Evolutionary conservation across 2,329 filamentous ascomycete genomes (phyloP).

Genomic region (Arthrobotrys entomopaga): DNA sequence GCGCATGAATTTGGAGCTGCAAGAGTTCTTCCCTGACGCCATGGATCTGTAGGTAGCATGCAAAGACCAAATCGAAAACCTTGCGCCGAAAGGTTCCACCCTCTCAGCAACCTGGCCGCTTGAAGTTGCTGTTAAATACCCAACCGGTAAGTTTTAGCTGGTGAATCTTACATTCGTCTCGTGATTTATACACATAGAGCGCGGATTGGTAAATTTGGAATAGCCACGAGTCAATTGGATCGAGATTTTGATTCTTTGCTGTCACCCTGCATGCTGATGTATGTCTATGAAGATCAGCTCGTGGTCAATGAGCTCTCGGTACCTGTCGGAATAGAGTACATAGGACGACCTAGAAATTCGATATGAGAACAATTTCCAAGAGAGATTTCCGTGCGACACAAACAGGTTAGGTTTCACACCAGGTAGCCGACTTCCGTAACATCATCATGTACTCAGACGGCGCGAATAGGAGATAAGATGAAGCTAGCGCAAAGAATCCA

Average conservation of each 20-base stretch:
- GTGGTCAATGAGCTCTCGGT: neutral
- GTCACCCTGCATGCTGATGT: conserved; percentile 12
- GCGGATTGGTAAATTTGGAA: no score
- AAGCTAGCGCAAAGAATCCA: no score
- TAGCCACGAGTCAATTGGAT: neutral
- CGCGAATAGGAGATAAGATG: no score
- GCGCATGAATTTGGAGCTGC: conserved; percentile 4
- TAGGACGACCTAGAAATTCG: neutral
- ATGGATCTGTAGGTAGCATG: neutral
- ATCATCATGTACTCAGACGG: no score
- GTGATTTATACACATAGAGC: no score
- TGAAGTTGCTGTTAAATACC: neutral
- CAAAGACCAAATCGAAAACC: conserved; percentile 3
- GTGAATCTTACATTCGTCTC: no score
- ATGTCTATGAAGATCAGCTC: conserved; percentile 1
- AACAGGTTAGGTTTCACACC: no score
- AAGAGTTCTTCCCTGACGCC: neutral
- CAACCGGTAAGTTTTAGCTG: neutral
- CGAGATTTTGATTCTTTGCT: neutral
- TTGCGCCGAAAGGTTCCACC: neutral
- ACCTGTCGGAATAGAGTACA: neutral
- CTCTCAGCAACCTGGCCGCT: neutral
- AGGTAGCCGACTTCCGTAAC: no score
- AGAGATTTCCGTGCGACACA: no score
- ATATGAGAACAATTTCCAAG: no score